Conservation (phyloP, 306 rosid genomes). For the Pterocarpus macrocarpus region DNA sequence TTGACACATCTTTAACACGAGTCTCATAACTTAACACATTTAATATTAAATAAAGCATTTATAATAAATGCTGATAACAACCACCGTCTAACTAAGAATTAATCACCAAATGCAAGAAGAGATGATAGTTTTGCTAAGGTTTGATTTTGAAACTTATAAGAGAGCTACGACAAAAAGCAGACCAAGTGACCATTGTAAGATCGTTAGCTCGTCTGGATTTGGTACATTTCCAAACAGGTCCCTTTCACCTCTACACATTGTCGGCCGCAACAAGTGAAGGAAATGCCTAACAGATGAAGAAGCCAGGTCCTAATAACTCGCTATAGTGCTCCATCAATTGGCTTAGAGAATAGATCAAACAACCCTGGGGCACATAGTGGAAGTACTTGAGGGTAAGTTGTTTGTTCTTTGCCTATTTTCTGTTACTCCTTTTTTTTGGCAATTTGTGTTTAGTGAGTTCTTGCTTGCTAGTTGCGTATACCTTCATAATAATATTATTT, state of each 20-base stretch:
- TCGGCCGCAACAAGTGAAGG: slow-evolving; percentile 37
- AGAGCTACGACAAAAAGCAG: slow-evolving; percentile 34
- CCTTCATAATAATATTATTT: too few species aligned
- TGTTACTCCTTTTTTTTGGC: background rate
- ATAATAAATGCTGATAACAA: background rate
- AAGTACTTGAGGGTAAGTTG: background rate
- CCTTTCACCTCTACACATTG: slow-evolving; percentile 39
- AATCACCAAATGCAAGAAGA: background rate
- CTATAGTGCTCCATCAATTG: slow-evolving; percentile 19
- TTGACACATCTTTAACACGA: too few species aligned
- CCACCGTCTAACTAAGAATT: background rate
- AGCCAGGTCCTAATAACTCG: slow-evolving; percentile 11
- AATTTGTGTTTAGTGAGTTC: too few species aligned
- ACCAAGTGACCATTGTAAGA: slow-evolving; percentile 15
- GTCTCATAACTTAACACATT: too few species aligned
- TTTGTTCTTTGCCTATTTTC: background rate
- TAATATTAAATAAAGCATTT: too few species aligned
- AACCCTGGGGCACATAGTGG: background rate
- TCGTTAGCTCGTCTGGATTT: background rate
- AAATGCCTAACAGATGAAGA: slow-evolving; percentile 23
- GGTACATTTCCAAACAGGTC: slow-evolving; percentile 44
- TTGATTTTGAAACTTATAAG: background rate
- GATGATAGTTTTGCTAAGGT: slow-evolving; percentile 19
- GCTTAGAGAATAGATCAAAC: background rate
- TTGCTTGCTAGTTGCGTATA: background rate